Percentiles rank a stretch among this genome's conserved stretches.
phyloP scores from a whole-genome alignment of 176 grass and related monocot species.

The Oryza longistaminata region DNA sequence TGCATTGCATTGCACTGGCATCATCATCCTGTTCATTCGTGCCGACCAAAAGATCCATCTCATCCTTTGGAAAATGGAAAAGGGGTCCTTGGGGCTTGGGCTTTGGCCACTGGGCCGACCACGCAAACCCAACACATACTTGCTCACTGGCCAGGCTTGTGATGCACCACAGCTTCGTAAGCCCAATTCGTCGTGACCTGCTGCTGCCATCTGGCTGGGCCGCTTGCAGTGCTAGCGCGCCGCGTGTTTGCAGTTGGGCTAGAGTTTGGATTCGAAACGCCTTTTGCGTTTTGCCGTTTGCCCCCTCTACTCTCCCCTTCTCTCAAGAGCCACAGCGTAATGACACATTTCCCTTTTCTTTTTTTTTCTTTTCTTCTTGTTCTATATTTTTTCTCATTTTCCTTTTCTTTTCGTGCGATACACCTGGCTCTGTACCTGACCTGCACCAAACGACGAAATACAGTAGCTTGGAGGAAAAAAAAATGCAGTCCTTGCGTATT shows the following conservation, averaged over 20 bases:
- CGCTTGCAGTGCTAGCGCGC: background rate
- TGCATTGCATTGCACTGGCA: too few species aligned
- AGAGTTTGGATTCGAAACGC: background rate
- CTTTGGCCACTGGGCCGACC: too few species aligned
- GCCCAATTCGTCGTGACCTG: background rate
- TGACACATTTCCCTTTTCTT: background rate
- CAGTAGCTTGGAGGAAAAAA: background rate
- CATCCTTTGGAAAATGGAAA: too few species aligned
- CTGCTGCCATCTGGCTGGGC: background rate
- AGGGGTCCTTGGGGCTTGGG: too few species aligned
- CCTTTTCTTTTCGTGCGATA: background rate
- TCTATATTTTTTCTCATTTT: background rate
- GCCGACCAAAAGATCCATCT: too few species aligned
- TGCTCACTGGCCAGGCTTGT: too few species aligned
- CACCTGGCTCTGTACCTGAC: background rate
- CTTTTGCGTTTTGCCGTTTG: background rate
- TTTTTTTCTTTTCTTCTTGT: background rate
- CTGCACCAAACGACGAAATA: background rate
- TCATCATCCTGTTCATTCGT: too few species aligned
- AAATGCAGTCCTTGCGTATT: background rate
- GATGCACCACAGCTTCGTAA: too few species aligned
- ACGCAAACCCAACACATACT: too few species aligned
- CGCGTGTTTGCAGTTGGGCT: background rate
- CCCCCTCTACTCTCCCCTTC: background rate
- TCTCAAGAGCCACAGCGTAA: background rate